Evolutionary conservation across 352 stramenopile species (phyloP), one percentile per base, ranked within the genome.

Genomic region (Globisporangium cylindrosporum): DNA sequence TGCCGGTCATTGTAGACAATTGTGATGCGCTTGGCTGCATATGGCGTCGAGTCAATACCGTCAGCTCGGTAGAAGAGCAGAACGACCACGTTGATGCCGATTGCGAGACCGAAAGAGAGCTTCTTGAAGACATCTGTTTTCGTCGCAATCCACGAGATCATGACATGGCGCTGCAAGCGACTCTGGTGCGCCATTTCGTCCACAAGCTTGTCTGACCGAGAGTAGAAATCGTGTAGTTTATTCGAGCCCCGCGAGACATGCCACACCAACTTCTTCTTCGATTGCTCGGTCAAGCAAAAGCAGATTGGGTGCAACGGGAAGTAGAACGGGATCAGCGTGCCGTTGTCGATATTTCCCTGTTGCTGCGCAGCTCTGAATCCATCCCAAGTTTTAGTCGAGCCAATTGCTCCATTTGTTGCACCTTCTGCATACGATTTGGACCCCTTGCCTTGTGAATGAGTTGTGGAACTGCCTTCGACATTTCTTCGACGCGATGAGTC

Each of bases 171-270:
- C 53, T 74, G 71, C 24, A 91, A 51, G 15, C 72, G 70, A 56
- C 77, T 87, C 54, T 93, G 85, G 43, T 91, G 82, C 3, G 73
- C 78, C 85, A 93, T 93, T 58, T 93, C 85, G 43, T 90, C 79
- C 3, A 91, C 78, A 6, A 93, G 69, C 22, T 90, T 88, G 62
- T 90, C 82, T 0, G 78, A 89, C 20, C 81, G 81, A 18, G 72
- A 43, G 36, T 82, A 93, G 38, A 93, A 91, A 49, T 91, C 85
- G 4, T 80, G 78, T 22, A 92, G 76, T 46, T 92, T 92, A 68
- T 85, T 83, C 7, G 73, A 58, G 18, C 76, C 85, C 27, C 81
- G 75, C 1, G 77, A 81, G 25, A 93, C 80, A n/a, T 85, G 64
- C 74, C 79, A 83, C 18, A 91, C 72, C 3, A 93, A 80, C 36